Base-by-base conservation (phyloP, 2,329 filamentous ascomycete genomes). In the Didymella exigua region DNA sequence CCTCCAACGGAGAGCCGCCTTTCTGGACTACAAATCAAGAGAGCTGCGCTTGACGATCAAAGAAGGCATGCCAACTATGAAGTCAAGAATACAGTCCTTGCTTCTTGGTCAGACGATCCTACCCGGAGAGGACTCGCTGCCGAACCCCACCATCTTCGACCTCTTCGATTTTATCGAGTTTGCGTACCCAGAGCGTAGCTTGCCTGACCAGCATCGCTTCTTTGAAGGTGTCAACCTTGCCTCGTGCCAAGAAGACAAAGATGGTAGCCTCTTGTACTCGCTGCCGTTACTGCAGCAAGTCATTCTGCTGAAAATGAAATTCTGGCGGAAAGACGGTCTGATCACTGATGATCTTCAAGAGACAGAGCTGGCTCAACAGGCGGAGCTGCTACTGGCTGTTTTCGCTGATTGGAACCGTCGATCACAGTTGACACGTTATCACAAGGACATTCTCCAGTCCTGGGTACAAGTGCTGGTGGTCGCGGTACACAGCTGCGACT, bases 151-250 rank as follows among this genome's bases (percentile, higher is more conserved):
- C 3, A 84, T 98, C 6, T 96, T 98, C 68, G 92, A 97, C 61
- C 82, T 98, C 19, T 95, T 96, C 66, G 95, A 99, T 75, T 98
- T 98, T 67, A 84, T 95, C 71, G 87, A 90, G 57, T 75, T 89
- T 10, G 81, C 84, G 42, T 79, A 87, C 33, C 75, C 77, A 0
- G 73, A 75, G 53, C 69, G 75, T 11, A 66, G 77, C 37, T 69
- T 82, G 2, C 74, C 83, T 2, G 85, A 86, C 2, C 72, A 79
- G 5, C 77, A 89, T 18, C 76, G 79, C 34, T 84, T 84, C 57
- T 88, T 93, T 57, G 77, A 78, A 16, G 86, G 87, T 36, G 73
- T 96, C 21, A 86, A 93, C 61, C 76, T 96, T 42, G 81, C 83
- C 3, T 78, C 84, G 1, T 93, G 89, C 62, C 67, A 70, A 52